Evolutionary conservation across 768 basidiomycete species (phyloP).

Genomic region (Leccinum disarticulatum): DNA sequence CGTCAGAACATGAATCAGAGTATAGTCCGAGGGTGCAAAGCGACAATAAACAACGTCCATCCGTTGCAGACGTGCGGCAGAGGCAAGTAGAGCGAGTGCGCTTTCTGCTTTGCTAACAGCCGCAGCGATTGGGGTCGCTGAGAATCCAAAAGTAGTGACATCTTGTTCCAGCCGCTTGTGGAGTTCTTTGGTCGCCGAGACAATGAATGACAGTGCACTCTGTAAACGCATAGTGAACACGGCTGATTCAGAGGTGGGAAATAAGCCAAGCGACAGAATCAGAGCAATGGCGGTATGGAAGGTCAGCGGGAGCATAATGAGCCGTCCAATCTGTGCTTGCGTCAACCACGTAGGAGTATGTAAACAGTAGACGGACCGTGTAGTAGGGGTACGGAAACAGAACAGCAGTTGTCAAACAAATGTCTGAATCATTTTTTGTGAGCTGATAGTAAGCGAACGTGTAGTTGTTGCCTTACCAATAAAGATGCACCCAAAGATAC

Average conservation of each 20-base stretch:
- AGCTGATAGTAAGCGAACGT: background rate
- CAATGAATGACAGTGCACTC: slow-evolving; percentile 48
- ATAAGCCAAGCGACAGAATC: slow-evolving; percentile 50
- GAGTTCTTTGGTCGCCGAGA: slow-evolving; percentile 47
- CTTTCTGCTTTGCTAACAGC: slow-evolving; percentile 42
- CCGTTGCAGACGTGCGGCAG: slow-evolving; percentile 50
- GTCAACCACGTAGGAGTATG: slow-evolving; percentile 1
- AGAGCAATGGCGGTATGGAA: slow-evolving; percentile 62
- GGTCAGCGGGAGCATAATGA: slow-evolving; percentile 54
- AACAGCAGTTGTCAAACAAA: slow-evolving; percentile 53
- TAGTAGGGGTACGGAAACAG: slow-evolving; percentile 71
- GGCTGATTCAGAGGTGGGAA: slow-evolving; percentile 63
- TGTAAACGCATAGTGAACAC: slow-evolving; percentile 53
- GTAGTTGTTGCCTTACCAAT: slow-evolving; percentile 41
- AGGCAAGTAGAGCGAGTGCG: slow-evolving; percentile 50
- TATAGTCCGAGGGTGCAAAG: slow-evolving; percentile 58
- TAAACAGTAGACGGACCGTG: slow-evolving; percentile 29
- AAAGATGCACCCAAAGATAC: slow-evolving; percentile 59
- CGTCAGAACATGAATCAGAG: slow-evolving; percentile 46
- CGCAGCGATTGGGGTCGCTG: slow-evolving; percentile 33
- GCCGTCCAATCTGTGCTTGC: slow-evolving; percentile 42
- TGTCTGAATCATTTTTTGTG: slow-evolving; percentile 41
- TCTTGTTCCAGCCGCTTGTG: slow-evolving; percentile 43
- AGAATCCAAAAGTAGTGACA: slow-evolving; percentile 36
- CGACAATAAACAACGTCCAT: slow-evolving; percentile 61